Conservation (phyloP, 441 rosid genomes). For the Adansonia gregorii region DNA sequence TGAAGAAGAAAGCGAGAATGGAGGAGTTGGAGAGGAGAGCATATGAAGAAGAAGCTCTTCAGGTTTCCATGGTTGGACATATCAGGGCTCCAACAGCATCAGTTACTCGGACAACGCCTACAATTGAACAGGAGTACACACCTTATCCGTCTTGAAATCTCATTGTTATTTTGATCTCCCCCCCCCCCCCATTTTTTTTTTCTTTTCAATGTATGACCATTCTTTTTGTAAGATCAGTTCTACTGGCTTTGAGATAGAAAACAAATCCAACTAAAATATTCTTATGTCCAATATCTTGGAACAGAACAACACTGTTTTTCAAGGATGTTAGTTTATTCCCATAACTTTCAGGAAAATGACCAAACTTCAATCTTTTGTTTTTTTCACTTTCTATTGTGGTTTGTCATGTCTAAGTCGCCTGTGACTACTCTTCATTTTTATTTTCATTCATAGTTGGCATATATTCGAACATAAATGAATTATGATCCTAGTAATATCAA, state of each 20-base stretch:
- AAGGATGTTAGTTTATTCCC: neutral
- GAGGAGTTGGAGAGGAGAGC: constrained; percentile 90
- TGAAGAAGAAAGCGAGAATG: constrained; percentile 81
- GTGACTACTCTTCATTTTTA: too few relatives aligned
- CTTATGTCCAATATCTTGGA: constrained; percentile 2
- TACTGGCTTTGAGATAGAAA: constrained; percentile 18
- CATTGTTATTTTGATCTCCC: too few relatives aligned
- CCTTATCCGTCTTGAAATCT: constrained; percentile 43
- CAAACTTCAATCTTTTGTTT: neutral
- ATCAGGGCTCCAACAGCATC: constrained; percentile 77
- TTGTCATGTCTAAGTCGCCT: neutral
- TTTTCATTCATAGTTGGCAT: too few relatives aligned
- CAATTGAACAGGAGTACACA: constrained; percentile 56
- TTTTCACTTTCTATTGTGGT: neutral
- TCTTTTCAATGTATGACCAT: constrained; percentile 28
- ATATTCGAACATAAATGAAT: too few relatives aligned
- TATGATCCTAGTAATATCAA: too few relatives aligned
- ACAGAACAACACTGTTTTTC: constrained; percentile 32
- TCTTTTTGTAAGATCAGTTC: constrained; percentile 42
- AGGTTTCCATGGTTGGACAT: constrained; percentile 94
- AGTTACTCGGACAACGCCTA: constrained; percentile 65
- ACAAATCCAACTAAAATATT: constrained; percentile 20
- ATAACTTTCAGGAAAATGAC: neutral
- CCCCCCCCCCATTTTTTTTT: neutral
- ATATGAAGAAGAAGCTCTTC: constrained; percentile 90